Conservation (phyloP, 2,329 filamentous ascomycete species). For the Penicillium occitanis region DNA sequence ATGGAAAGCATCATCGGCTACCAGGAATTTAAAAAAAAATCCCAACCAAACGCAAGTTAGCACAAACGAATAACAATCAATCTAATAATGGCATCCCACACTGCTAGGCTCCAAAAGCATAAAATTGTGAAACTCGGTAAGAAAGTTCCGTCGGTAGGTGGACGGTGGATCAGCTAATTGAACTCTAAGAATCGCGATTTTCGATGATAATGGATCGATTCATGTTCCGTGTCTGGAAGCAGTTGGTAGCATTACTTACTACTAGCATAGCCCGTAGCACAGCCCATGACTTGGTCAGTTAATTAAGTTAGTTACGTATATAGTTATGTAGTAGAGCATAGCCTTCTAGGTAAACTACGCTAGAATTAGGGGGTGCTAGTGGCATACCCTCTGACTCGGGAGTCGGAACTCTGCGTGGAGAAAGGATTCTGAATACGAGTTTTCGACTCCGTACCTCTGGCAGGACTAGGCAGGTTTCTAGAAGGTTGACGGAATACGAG, state of each 20-base stretch:
- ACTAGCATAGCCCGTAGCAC: not conserved
- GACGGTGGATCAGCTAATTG: not conserved
- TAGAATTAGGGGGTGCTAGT: not conserved
- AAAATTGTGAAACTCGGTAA: not conserved
- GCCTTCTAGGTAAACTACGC: not conserved
- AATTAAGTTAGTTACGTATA: no score
- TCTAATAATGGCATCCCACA: not conserved
- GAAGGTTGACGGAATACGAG: not conserved
- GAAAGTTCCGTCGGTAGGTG: not conserved
- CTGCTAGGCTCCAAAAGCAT: not conserved
- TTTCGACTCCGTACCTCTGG: no score
- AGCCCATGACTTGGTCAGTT: not conserved
- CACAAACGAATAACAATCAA: not conserved
- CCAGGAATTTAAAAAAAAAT: not conserved
- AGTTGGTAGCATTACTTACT: not conserved
- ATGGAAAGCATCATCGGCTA: not conserved
- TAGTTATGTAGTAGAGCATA: not conserved
- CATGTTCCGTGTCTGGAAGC: not conserved
- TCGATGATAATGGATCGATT: not conserved
- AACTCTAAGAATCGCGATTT: not conserved
- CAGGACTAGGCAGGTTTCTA: not conserved
- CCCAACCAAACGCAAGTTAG: no score
- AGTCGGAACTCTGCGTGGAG: not conserved
- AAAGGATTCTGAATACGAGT: not conserved
- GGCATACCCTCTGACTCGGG: not conserved